These are phyloP conservation scores for Cryoendolithus antarcticus DNA, from an alignment of 2,329 filamentous ascomycete genomes.

Conservation along the genomic window DNA sequence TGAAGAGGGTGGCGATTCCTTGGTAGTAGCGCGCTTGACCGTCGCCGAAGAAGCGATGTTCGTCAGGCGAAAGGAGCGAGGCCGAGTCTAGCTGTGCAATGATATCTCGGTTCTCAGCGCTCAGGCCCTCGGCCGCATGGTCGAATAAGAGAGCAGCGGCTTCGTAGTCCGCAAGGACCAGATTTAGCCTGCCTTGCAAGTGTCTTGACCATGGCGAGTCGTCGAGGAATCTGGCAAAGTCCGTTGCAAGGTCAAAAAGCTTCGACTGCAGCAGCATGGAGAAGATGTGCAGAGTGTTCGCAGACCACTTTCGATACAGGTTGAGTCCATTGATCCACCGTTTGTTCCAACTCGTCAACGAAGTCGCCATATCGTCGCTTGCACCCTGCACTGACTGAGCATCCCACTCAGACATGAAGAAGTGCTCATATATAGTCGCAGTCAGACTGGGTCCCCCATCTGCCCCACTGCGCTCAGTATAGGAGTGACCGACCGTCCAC, in stretches of 20 bases:
- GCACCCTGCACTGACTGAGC: conserved; percentile 6
- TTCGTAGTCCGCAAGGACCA: conserved; percentile 61
- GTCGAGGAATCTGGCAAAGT: conserved; percentile 55
- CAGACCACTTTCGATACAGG: conserved; percentile 26
- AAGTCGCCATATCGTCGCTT: conserved; percentile 12
- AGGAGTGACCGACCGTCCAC: conserved; percentile 43
- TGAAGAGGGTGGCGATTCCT: conserved; percentile 73
- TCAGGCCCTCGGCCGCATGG: conserved; percentile 45
- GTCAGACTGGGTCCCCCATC: no score
- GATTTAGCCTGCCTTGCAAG: conserved; percentile 66
- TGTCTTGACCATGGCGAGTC: conserved; percentile 54
- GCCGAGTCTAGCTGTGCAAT: conserved; percentile 27
- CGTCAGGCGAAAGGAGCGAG: conserved; percentile 61
- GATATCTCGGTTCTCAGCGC: neutral
- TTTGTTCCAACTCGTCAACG: conserved; percentile 36
- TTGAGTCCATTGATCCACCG: conserved; percentile 31
- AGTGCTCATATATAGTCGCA: conserved; percentile 25
- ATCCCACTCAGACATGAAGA: conserved; percentile 30
- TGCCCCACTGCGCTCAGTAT: conserved; percentile 28
- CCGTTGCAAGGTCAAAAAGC: conserved; percentile 39
- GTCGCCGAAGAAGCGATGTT: conserved; percentile 54
- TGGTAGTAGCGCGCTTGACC: conserved; percentile 76
- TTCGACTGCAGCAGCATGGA: conserved; percentile 31
- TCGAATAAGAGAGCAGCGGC: conserved; percentile 65
- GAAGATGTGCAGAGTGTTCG: conserved; percentile 28